A percentile compares a stretch with the other conserved stretches of the same genome.
phyloP scores from a whole-genome alignment of 192 early-diverging fungal genomes.

The Kickxella alabastrina region DNA sequence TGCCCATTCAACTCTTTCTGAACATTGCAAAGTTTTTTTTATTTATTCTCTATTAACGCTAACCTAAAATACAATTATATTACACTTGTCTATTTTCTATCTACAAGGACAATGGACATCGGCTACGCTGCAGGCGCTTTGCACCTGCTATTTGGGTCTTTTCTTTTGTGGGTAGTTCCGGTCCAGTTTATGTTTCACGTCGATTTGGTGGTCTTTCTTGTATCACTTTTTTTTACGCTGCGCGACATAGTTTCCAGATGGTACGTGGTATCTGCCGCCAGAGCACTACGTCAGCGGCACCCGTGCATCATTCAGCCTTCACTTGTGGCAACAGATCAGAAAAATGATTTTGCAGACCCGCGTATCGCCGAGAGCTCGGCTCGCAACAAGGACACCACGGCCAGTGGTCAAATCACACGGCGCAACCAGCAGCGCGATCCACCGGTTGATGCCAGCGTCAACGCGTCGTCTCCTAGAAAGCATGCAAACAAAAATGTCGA shows the following conservation, averaged over 20 bases:
- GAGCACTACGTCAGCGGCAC: not conserved
- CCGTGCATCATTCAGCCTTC: not conserved
- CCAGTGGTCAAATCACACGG: no score
- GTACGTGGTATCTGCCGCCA: slow-evolving; percentile 4
- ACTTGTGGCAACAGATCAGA: not conserved
- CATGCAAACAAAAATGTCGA: not conserved
- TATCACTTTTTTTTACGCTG: slow-evolving; percentile 26
- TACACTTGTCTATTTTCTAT: no score
- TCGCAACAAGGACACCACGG: not conserved
- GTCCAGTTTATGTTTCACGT: slow-evolving; percentile 22
- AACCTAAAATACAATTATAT: no score
- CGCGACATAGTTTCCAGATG: slow-evolving; percentile 28
- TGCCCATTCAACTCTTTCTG: not conserved
- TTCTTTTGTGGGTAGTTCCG: slow-evolving; percentile 43
- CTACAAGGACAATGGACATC: slow-evolving; percentile 12
- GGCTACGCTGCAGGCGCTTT: slow-evolving; percentile 20
- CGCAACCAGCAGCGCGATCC: not conserved
- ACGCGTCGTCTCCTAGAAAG: not conserved
- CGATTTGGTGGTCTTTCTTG: slow-evolving; percentile 46
- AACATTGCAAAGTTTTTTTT: not conserved
- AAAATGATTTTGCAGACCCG: not conserved
- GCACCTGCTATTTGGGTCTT: slow-evolving; percentile 32
- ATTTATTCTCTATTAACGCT: slow-evolving; percentile 2
- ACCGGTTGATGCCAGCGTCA: not conserved
- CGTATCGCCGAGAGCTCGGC: not conserved